Evolutionary conservation across 768 basidiomycete species (phyloP).

Genomic region (Russula compacta): DNA sequence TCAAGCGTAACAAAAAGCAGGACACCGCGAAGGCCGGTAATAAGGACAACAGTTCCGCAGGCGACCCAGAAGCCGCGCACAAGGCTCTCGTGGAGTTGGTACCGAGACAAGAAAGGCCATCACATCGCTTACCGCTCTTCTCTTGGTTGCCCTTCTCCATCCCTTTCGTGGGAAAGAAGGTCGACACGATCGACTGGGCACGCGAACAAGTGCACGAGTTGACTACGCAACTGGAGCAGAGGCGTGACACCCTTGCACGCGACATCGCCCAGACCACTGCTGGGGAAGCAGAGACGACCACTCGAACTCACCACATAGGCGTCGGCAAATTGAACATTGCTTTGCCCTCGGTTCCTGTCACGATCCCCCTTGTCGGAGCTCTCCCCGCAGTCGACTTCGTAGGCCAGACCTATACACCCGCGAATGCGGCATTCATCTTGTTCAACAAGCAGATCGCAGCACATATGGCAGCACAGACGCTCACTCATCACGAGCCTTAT

Average conservation of each 20-base stretch:
- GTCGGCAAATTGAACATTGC: slow-evolving; percentile 22
- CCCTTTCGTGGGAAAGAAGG: slow-evolving; percentile 72
- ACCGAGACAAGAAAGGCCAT: slow-evolving; percentile 65
- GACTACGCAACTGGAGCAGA: slow-evolving; percentile 20
- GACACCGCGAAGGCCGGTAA: slow-evolving; percentile 32
- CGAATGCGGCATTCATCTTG: slow-evolving; percentile 69
- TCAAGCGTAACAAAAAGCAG: slow-evolving; percentile 51
- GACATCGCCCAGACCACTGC: slow-evolving; percentile 24
- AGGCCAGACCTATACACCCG: slow-evolving; percentile 28
- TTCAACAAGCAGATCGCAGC: slow-evolving; percentile 92
- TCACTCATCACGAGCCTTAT: slow-evolving; percentile 77
- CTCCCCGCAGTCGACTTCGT: slow-evolving; percentile 15
- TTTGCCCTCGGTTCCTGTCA: slow-evolving; percentile 9
- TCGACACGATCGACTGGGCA: slow-evolving; percentile 91
- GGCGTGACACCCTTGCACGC: slow-evolving; percentile 24
- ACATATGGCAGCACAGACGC: slow-evolving; percentile 69
- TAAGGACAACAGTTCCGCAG: slow-evolving; percentile 15
- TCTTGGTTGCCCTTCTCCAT: slow-evolving; percentile 45
- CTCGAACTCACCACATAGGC: slow-evolving; percentile 16
- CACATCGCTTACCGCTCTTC: slow-evolving; percentile 54
- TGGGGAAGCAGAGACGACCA: slow-evolving; percentile 17
- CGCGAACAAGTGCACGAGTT: slow-evolving; percentile 57
- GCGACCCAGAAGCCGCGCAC: slow-evolving; percentile 26
- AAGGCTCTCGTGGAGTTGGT: slow-evolving; percentile 39
- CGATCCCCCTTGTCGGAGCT: slow-evolving; percentile 12